phyloP scores from a whole-genome alignment of 1,139 yeast species.

The Saccharomyces pastorianus region DNA sequence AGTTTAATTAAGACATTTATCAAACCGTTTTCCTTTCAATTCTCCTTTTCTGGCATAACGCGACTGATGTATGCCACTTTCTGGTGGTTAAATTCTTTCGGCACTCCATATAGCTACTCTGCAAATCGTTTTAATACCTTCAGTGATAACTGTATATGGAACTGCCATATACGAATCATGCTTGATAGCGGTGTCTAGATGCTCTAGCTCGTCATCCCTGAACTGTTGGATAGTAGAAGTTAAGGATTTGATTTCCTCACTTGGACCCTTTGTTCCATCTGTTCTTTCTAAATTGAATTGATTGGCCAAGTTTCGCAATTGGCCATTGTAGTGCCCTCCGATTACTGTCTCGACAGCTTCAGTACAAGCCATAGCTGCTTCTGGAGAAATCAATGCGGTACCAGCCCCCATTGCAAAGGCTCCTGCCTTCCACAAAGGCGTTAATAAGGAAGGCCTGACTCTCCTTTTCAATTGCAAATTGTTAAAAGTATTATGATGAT shows the following conservation, averaged over 20 bases:
- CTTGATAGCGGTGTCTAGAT: slow-evolving; percentile 84
- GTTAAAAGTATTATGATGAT: slow-evolving; percentile 82
- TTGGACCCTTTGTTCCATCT: slow-evolving; percentile 36
- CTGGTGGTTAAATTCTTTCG: slow-evolving; percentile 53
- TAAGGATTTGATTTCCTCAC: slow-evolving; percentile 51
- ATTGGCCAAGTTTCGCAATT: slow-evolving; percentile 64
- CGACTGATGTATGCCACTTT: background rate
- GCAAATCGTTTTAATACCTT: slow-evolving; percentile 75
- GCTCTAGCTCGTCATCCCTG: slow-evolving; percentile 93
- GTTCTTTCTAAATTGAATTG: slow-evolving; percentile 44
- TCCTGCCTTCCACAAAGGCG: slow-evolving; percentile 90
- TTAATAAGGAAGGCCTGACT: slow-evolving; percentile 81
- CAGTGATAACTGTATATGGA: slow-evolving; percentile 83
- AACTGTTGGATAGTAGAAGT: slow-evolving; percentile 62
- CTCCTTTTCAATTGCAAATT: slow-evolving; percentile 64
- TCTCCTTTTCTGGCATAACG: background rate
- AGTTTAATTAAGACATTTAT: background rate
- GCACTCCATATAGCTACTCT: slow-evolving; percentile 88
- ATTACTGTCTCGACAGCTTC: slow-evolving; percentile 98
- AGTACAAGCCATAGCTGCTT: slow-evolving; percentile 99
- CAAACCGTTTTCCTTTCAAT: background rate
- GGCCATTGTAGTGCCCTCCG: slow-evolving; percentile 92
- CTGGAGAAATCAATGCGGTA: slow-evolving; percentile 81
- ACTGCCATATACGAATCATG: slow-evolving; percentile 90
- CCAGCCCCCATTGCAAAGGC: slow-evolving; percentile 81